These are phyloP conservation scores for Ceratocystis colombiana DNA, from an alignment of 2,329 filamentous ascomycete genomes.

Conservation along the genomic window DNA sequence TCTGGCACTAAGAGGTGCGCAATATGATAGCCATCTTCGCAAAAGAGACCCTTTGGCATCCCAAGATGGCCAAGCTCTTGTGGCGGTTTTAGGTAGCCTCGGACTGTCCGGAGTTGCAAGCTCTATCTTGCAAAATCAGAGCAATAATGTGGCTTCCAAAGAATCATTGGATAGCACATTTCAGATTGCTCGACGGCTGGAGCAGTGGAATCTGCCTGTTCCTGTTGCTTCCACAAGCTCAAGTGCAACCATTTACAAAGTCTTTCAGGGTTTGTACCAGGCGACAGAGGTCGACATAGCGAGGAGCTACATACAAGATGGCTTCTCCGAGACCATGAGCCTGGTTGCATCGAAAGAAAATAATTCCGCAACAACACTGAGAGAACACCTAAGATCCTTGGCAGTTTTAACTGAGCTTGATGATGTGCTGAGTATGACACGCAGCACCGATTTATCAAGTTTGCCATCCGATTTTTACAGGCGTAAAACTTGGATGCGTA, in stretches of 20 bases:
- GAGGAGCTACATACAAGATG: slow-evolving; percentile 50
- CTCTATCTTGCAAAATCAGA: slow-evolving; percentile 62
- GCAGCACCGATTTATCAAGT: slow-evolving; percentile 49
- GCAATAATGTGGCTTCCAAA: slow-evolving; percentile 43
- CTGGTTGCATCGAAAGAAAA: slow-evolving; percentile 42
- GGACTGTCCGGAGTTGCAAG: slow-evolving; percentile 80
- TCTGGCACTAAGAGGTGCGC: slow-evolving; percentile 79
- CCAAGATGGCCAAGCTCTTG: slow-evolving; percentile 56
- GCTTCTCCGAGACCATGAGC: slow-evolving; percentile 51
- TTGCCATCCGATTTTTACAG: slow-evolving; percentile 53
- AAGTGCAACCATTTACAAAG: slow-evolving; percentile 63
- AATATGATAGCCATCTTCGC: slow-evolving; percentile 76
- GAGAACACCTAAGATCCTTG: slow-evolving; percentile 50
- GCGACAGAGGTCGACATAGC: slow-evolving; percentile 48
- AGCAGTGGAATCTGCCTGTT: slow-evolving; percentile 83
- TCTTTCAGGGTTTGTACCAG: slow-evolving; percentile 67
- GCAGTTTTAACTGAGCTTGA: slow-evolving; percentile 73
- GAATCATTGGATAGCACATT: slow-evolving; percentile 62
- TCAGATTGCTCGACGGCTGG: slow-evolving; percentile 67
- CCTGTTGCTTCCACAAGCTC: slow-evolving; percentile 53
- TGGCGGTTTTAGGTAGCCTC: slow-evolving; percentile 67
- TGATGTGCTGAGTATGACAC: slow-evolving; percentile 57
- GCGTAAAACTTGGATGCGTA: slow-evolving; percentile 70
- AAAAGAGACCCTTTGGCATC: slow-evolving; percentile 45
- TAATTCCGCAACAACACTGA: slow-evolving; percentile 42